Percentiles rank a stretch among this genome's conserved stretches.
phyloP scores from a whole-genome alignment of 2,329 filamentous ascomycete species.

The Fulvia fulva region DNA sequence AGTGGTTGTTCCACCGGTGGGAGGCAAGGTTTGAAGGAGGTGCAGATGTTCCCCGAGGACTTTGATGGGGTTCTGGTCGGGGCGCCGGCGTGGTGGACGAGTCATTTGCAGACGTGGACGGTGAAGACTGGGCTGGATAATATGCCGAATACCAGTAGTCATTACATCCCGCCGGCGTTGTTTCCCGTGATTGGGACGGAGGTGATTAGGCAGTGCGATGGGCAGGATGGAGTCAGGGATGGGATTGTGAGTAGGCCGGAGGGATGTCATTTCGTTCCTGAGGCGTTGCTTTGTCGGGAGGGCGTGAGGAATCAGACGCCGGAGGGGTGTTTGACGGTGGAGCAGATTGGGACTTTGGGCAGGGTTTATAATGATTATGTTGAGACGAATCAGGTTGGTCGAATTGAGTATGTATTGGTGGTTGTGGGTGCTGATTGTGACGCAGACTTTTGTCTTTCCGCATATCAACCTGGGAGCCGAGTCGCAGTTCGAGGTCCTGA shows the following conservation, averaged over 20 bases:
- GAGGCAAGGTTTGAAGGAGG: slow-evolving; percentile 53
- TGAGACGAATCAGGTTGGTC: slow-evolving; percentile 34
- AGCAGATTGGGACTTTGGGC: slow-evolving; percentile 43
- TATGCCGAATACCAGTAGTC: slow-evolving; percentile 42
- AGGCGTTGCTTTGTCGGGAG: slow-evolving; percentile 38
- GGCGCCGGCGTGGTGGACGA: slow-evolving; percentile 51
- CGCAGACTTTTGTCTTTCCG: slow-evolving; percentile 40
- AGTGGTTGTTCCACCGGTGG: slow-evolving; percentile 59
- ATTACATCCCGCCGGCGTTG: slow-evolving; percentile 43
- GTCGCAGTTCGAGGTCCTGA: slow-evolving; percentile 34
- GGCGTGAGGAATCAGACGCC: slow-evolving; percentile 22
- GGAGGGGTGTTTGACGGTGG: slow-evolving; percentile 41
- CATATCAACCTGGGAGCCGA: slow-evolving; percentile 39
- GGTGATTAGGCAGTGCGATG: slow-evolving; percentile 50
- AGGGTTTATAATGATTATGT: slow-evolving; percentile 42
- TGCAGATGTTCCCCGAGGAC: slow-evolving; percentile 52
- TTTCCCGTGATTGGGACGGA: slow-evolving; percentile 46
- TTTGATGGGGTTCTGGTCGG: slow-evolving; percentile 57
- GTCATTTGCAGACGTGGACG: slow-evolving; percentile 45
- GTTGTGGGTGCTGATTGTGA: neutral
- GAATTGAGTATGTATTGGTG: neutral
- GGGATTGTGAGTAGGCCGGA: slow-evolving; percentile 48
- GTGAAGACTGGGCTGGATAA: slow-evolving; percentile 48
- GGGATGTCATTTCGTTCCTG: slow-evolving; percentile 45
- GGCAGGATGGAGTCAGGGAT: slow-evolving; percentile 48